These are phyloP conservation scores for Aspergillus nomiae DNA, from an alignment of 2,329 filamentous ascomycete species.

Conservation along the genomic window DNA sequence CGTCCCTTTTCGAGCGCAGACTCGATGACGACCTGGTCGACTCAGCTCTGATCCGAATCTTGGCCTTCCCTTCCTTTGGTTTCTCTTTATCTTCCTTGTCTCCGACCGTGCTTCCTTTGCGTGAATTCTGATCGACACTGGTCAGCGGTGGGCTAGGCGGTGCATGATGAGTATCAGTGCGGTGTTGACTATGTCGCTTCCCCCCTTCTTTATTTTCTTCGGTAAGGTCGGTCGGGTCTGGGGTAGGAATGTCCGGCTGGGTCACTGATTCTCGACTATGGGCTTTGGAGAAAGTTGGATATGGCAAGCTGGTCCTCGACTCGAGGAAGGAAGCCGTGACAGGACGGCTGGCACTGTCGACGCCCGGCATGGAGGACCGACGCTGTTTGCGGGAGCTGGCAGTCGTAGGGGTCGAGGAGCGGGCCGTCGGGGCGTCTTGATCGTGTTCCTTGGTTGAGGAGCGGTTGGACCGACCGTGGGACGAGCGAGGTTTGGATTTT, in stretches of 20 bases:
- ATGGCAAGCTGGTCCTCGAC: slow-evolving; percentile 61
- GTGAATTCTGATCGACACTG: slow-evolving; percentile 43
- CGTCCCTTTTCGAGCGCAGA: slow-evolving; percentile 41
- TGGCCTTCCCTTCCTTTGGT: slow-evolving; percentile 36
- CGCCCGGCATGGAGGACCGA: slow-evolving; percentile 57
- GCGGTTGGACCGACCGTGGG: slow-evolving; percentile 34
- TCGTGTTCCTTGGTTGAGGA: slow-evolving; percentile 38
- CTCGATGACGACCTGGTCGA: slow-evolving; percentile 46
- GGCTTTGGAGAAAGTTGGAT: slow-evolving; percentile 83
- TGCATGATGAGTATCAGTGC: slow-evolving; percentile 35
- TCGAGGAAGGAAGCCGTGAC: slow-evolving; percentile 44
- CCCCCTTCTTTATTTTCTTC: slow-evolving; percentile 47
- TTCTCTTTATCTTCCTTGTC: slow-evolving; percentile 38
- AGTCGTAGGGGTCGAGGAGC: slow-evolving; percentile 31
- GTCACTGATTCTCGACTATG: slow-evolving; percentile 85
- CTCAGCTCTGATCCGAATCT: slow-evolving; percentile 40
- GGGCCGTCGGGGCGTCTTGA: slow-evolving; percentile 29
- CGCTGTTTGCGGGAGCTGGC: slow-evolving; percentile 28
- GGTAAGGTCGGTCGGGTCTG: slow-evolving; percentile 71
- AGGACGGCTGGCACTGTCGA: slow-evolving; percentile 39
- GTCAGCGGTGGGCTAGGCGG: slow-evolving; percentile 54
- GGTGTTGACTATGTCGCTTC: slow-evolving; percentile 26
- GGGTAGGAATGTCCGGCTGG: slow-evolving; percentile 58
- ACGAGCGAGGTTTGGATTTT: slow-evolving; percentile 34
- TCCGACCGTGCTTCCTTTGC: slow-evolving; percentile 37